Evolutionary conservation across 129 eudicot species (phyloP).

Genomic region (Deinandra increscens): DNA sequence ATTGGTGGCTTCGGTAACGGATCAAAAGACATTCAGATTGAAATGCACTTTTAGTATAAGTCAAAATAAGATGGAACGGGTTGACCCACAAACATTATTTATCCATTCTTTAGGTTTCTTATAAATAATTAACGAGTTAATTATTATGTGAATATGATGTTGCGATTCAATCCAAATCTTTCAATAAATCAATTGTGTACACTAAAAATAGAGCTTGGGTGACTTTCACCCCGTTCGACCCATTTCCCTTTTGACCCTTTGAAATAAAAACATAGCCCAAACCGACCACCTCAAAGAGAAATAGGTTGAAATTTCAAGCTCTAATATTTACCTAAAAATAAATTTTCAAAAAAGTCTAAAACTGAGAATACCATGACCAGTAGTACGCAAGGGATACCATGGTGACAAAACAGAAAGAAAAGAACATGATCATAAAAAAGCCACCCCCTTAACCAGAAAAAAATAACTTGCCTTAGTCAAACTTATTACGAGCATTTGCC

Average conservation of each 20-base stretch:
- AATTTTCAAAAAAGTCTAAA: neutral
- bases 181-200: neutral
- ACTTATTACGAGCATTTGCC: conserved; percentile 1
- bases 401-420: conserved; percentile 7
- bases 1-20: neutral
- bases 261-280: neutral
- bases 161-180: neutral
- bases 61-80: neutral
- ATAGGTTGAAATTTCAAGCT: neutral
- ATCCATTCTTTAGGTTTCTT: neutral
- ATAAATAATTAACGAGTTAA: neutral
- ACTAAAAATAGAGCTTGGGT: neutral
- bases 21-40: neutral
- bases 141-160: neutral
- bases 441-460: neutral
- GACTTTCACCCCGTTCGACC: neutral
- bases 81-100: neutral
- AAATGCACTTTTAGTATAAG: neutral
- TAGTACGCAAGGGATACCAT: conserved; percentile 5
- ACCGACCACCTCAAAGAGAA: neutral
- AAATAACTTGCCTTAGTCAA: neutral
- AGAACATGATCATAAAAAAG: conserved; percentile 2
- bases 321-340: conserved; percentile 19
- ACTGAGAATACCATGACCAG: neutral
- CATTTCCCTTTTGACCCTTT: conserved; percentile 11